Evolutionary conservation across 2,329 filamentous ascomycete species (phyloP).

Genomic region (Penicillium rolfsii): DNA sequence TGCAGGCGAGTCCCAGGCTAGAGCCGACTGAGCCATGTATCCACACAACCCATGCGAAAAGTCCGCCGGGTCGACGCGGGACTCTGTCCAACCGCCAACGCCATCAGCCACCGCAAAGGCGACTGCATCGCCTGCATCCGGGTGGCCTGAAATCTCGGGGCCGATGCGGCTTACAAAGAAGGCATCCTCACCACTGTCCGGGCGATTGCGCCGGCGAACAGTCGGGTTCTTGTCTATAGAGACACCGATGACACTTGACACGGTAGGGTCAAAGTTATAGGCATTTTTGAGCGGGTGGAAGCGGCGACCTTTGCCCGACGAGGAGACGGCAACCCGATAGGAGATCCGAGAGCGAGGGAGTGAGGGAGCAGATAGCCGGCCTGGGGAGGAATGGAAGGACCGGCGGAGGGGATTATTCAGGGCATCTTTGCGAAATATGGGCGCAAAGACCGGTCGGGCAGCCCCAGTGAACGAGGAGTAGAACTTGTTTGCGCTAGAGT

Average conservation of each 20-base stretch:
- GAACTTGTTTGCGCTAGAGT: conserved; percentile 16
- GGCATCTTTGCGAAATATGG: not conserved
- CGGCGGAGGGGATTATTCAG: conserved; percentile 14
- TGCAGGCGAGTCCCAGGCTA: conserved; percentile 54
- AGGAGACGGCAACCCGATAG: conserved; percentile 74
- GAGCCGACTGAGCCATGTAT: conserved; percentile 81
- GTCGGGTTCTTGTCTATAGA: conserved; percentile 47
- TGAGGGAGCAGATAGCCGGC: conserved; percentile 29
- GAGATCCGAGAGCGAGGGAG: conserved; percentile 52
- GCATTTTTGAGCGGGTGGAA: conserved; percentile 71
- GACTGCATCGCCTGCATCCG: conserved; percentile 64
- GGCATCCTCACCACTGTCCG: conserved; percentile 88
- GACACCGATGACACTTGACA: conserved; percentile 43
- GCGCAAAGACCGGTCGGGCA: not conserved
- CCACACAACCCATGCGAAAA: conserved; percentile 93
- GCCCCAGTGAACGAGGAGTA: conserved; percentile 4
- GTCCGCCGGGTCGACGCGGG: conserved; percentile 88
- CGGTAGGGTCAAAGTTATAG: conserved; percentile 68
- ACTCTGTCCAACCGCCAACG: conserved; percentile 92
- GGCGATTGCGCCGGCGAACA: conserved; percentile 65
- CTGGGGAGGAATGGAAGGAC: conserved; percentile 37
- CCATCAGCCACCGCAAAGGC: conserved; percentile 92
- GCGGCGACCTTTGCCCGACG: conserved; percentile 70
- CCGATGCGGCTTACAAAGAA: conserved; percentile 90
- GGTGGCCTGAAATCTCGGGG: conserved; percentile 12